phyloP scores from a whole-genome alignment of 345 rosid genomes.

The Lagerstroemia speciosa region DNA sequence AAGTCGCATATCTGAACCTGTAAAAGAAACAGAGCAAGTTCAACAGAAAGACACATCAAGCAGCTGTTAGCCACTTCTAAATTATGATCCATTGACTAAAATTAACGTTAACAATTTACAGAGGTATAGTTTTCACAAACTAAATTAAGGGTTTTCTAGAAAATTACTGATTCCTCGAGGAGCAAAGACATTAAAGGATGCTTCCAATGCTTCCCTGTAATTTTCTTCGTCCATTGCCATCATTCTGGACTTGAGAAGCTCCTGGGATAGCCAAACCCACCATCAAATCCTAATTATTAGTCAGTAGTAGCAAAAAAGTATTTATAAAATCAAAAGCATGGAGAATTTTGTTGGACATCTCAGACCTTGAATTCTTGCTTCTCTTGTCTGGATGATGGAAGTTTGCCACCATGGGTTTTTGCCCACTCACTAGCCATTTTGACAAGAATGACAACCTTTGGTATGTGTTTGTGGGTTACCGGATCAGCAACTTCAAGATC shows the following conservation, averaged over 20 bases:
- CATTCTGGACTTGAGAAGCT: conserved; percentile 70
- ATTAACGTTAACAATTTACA: background rate
- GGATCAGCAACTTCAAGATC: conserved; percentile 65
- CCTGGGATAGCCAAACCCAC: conserved; percentile 36
- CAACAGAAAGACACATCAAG: background rate
- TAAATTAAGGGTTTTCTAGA: background rate
- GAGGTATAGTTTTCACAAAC: background rate
- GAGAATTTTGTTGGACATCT: conserved; percentile 8
- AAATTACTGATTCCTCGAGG: conserved; percentile 87
- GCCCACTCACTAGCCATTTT: conserved; percentile 84
- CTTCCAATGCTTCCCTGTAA: conserved; percentile 84
- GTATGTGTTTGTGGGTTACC: conserved; percentile 87
- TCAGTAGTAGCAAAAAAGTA: conserved; percentile 11
- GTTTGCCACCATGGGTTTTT: conserved; percentile 51
- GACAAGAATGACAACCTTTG: conserved; percentile 80
- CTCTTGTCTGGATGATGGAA: conserved; percentile 87
- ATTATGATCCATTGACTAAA: background rate
- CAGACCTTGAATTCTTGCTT: conserved; percentile 80
- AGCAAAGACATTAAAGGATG: conserved; percentile 86
- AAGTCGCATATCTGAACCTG: conserved; percentile 62
- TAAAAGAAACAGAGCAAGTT: conserved; percentile 2
- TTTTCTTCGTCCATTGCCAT: conserved; percentile 73
- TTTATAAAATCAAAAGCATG: conserved; percentile 10
- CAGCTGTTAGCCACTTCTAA: background rate
- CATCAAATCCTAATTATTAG: conserved; percentile 9